Evolutionary conservation across 106 monocot genomes (phyloP), one percentile per base, ranked within the genome.

Genomic region (Amphibolis antarctica): DNA sequence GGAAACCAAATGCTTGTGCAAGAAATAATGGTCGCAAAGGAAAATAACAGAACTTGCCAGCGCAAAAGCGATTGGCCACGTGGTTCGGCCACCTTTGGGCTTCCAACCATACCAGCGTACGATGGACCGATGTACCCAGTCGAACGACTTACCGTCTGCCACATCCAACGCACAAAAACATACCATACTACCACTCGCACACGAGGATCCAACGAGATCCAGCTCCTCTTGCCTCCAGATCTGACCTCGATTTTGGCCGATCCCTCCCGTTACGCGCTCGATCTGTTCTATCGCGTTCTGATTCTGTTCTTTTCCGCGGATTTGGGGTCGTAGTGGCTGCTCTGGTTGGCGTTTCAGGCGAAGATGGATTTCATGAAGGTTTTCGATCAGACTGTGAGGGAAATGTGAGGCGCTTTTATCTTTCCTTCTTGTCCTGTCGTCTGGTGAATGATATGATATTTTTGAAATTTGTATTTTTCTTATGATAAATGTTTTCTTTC

Each of bases 311-410:
- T 15, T 53, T 53, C 53, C 0, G 10, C 5, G 18, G 10, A 19
- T 13, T 11, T 60, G 6, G 30, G n/a, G 5, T 9, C 19, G 5
- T 60, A 9, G 17, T 60, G 14, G 53, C n/a, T 59, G 15, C 22
- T 48, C 29, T n/a, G 20, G 10, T 61, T 15, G 23, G 15, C 21
- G 61, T 43, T 61, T 15, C 63, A 31, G 47, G 63, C 19, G 14
- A 28, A 10, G 10, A 94, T 94, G 94, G 94, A 94, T 86, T 94
- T 94, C 83, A 84, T 83, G 89, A 94, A 82, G 81, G 81, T 89
- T 57, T 69, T 89, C 60, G 81, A 94, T 72, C 83, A 94, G 72
- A 78, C 94, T 0, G 89, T 94, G 22, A 76, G 94, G 36, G 94
- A 94, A 29, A 89, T 94, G 94, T 94, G 55, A 77, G n/a, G 83